These are phyloP conservation scores for Gossypium sturtianum DNA, from an alignment of 345 rosid genomes.

Conservation along the genomic window DNA sequence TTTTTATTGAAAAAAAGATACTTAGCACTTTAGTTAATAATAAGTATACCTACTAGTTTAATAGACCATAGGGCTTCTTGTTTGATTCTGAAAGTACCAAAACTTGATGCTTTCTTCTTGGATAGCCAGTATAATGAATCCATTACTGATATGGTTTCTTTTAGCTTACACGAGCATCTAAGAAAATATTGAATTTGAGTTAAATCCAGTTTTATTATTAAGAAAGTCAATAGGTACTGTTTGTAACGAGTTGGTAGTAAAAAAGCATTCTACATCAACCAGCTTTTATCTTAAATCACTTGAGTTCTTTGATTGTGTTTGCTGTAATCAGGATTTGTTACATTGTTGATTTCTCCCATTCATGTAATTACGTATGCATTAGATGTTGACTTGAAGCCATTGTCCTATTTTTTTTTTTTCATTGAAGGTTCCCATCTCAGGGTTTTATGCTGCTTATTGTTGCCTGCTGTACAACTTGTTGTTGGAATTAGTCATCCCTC, in stretches of 20 bases:
- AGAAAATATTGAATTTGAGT: not conserved
- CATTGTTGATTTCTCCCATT: not conserved
- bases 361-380: not conserved
- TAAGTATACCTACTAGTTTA: not conserved
- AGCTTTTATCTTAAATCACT: not conserved
- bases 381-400: not conserved
- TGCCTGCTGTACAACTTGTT: constrained; percentile 41
- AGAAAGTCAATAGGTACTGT: not conserved
- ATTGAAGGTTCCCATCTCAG: constrained; percentile 47
- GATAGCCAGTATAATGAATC: not conserved
- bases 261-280: not conserved
- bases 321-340: not conserved
- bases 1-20: not conserved
- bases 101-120: not conserved
- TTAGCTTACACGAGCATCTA: not conserved
- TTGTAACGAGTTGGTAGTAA: not conserved
- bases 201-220: not conserved
- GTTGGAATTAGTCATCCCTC: constrained; percentile 54
- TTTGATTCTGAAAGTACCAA: not conserved
- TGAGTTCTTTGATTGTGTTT: not conserved
- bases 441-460: constrained; percentile 38
- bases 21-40: not conserved
- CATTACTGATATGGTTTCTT: not conserved
- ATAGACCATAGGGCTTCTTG: not conserved
- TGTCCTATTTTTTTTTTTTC: constrained; percentile 22